These are phyloP conservation scores for Chionographis japonica DNA, from an alignment of 106 monocot species.

Conservation along the genomic window DNA sequence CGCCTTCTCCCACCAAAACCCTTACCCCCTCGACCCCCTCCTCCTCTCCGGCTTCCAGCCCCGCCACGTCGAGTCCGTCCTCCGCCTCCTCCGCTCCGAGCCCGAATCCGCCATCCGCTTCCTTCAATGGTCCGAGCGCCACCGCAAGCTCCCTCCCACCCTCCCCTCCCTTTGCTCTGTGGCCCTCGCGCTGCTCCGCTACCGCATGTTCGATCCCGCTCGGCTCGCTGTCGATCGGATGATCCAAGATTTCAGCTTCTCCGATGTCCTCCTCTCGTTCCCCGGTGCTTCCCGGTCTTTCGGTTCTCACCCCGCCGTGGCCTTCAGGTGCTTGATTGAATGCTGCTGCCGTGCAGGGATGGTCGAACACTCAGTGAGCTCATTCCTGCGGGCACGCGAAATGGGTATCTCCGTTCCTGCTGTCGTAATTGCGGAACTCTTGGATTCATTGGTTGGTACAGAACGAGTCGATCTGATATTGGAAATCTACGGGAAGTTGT, in stretches of 20 bases:
- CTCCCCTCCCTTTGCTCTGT: constrained; percentile 15
- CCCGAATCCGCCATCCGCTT: constrained; percentile 1
- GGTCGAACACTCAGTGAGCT: not conserved
- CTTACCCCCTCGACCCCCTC: not conserved
- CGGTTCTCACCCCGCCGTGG: not conserved
- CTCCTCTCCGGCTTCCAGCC: not conserved
- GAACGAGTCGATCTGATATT: constrained; percentile 9
- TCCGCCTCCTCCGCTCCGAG: constrained; percentile 2
- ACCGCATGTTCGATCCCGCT: not conserved
- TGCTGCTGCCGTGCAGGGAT: constrained; percentile 7
- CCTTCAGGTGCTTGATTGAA: constrained; percentile 19
- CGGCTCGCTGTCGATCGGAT: not conserved
- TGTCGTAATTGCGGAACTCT: not conserved
- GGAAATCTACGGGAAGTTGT: constrained; percentile 14
- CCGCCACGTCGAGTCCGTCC: not conserved
- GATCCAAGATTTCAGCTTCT: not conserved
- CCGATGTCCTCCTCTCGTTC: not conserved
- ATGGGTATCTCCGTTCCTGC: constrained; percentile 3
- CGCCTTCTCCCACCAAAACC: constrained; percentile 2
- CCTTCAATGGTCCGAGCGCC: constrained; percentile 7
- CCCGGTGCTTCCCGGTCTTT: not conserved
- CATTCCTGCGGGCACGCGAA: constrained; percentile 3
- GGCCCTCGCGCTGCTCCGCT: constrained; percentile 3
- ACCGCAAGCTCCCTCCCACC: constrained; percentile 7
- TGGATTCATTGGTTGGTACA: constrained; percentile 4